Base-by-base conservation (phyloP, 805 yeast genomes). In the Groenewaldozyma salmanticensis region DNA sequence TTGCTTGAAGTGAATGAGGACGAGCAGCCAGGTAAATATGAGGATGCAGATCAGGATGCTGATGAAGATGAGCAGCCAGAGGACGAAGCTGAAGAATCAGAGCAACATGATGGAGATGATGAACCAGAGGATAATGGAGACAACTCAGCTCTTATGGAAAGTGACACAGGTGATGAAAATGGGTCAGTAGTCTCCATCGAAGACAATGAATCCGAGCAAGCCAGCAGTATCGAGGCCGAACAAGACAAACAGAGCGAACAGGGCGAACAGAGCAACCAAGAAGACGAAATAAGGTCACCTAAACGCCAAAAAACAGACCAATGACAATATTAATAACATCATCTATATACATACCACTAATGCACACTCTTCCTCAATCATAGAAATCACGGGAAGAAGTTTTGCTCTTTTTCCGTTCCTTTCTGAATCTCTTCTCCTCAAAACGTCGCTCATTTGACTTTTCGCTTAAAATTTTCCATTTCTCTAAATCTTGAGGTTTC, bases 401-500 rank as follows among this genome's bases (percentile, higher is more conserved):
- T 31, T 74, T 52, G 16, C 57, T 47, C 34, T 55, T 54, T 50
- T 68, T 71, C 53, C 65, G 71, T 17, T 55, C 9, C n/a, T 33
- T 13, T 16, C 20, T 16, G 22, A 18, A 13, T 17, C 17, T 33
- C 17, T 33, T 33, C 9, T 13, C 19, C 21, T 33, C 24, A n/a
- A 33, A 53, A 5, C 71, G 56, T 1, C 52, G 54, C 21, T 48
- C 41, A 45, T 64, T 62, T 5, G 68, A 54, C 20, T 44, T 49
- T 18, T 52, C 46, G 34, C 51, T 49, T 2, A 55, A 58, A 4
- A 58, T 57, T 5, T 60, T 59, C 88, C 87, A 80, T 51, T 72
- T 71, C 42, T 61, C 50, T 42, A 64, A 45, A 39, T 75, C 62
- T n/a, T 62, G 71, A 20, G 60, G 67, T 17, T 68, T 64, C 1